A percentile compares a stretch with the other conserved stretches of the same genome.
Evolutionary conservation across 75 land plant species (phyloP).

Genomic region (Pinus taeda): DNA sequence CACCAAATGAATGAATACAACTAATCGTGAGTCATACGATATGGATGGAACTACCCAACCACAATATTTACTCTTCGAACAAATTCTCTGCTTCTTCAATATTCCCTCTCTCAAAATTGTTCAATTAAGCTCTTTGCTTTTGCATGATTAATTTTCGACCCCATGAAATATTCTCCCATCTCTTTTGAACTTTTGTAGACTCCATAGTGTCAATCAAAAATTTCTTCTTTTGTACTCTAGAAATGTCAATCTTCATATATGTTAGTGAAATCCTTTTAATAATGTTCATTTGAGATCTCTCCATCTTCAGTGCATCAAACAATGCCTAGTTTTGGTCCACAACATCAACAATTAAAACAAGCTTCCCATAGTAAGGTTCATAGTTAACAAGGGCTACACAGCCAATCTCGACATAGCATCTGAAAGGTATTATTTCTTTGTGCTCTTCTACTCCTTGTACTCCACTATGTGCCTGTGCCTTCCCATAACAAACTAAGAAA

Average conservation of each 20-base stretch:
- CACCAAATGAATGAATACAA: no score
- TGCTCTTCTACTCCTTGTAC: no score
- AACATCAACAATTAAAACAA: constrained; percentile 67
- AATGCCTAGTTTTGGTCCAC: constrained; percentile 66
- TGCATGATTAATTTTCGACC: constrained; percentile 43
- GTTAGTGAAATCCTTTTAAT: constrained; percentile 72
- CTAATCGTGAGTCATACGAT: no score
- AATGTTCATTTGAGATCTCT: constrained; percentile 68
- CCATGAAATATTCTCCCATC: constrained; percentile 45
- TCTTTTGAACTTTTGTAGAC: constrained; percentile 34
- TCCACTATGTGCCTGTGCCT: no score
- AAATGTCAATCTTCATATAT: constrained; percentile 38
- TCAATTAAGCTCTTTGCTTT: constrained; percentile 27
- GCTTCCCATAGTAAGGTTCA: constrained; percentile 55
- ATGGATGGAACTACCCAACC: no score
- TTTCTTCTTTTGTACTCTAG: constrained; percentile 40
- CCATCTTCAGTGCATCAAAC: constrained; percentile 87
- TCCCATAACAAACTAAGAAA: no score
- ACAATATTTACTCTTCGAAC: no score
- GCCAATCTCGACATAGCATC: constrained; percentile 62
- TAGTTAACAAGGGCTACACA: constrained; percentile 54
- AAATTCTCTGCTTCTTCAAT: no score
- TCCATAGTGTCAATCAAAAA: constrained; percentile 26
- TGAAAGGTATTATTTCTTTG: constrained; percentile 10
- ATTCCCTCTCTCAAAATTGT: constrained; percentile 1